phyloP scores from a whole-genome alignment of 345 rosid genomes.

The Pistacia atlantica region DNA sequence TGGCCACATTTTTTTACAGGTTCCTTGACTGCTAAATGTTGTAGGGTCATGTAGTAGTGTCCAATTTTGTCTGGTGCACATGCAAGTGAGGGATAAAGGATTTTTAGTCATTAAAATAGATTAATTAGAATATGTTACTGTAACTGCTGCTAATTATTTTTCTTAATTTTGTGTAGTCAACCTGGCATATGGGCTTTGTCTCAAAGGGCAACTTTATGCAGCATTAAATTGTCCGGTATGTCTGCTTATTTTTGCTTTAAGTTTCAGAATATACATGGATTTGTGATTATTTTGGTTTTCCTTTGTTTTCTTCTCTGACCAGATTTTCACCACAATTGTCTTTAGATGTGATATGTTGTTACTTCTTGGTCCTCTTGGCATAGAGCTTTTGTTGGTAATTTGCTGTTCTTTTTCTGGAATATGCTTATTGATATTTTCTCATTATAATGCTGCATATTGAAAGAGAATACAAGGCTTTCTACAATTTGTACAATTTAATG shows the following conservation, averaged over 20 bases:
- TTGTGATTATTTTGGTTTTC: conserved; percentile 5
- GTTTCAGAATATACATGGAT: not conserved
- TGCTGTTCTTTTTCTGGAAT: conserved; percentile 11
- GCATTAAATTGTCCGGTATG: conserved; percentile 82
- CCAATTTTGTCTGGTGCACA: not conserved
- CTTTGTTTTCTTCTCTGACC: conserved; percentile 27
- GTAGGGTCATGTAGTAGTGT: not conserved
- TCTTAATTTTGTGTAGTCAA: conserved; percentile 55
- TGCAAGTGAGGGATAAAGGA: not conserved
- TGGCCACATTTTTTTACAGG: not conserved
- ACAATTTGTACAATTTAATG: too few relatives aligned
- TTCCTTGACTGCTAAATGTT: not conserved
- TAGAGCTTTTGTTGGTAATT: conserved; percentile 81
- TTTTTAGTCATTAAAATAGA: not conserved
- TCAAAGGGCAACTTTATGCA: conserved; percentile 61
- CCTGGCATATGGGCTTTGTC: conserved; percentile 81
- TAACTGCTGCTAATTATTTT: conserved; percentile 23
- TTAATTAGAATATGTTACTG: not conserved
- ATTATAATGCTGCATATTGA: not conserved
- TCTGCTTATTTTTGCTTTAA: conserved; percentile 1
- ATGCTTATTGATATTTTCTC: not conserved
- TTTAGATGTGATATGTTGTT: conserved; percentile 89
- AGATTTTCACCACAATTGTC: conserved; percentile 70
- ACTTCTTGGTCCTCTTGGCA: conserved; percentile 79
- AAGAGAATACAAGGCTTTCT: not conserved